Conservation (phyloP, 2,329 filamentous ascomycete genomes). For the Allantophomopsis lycopodina region DNA sequence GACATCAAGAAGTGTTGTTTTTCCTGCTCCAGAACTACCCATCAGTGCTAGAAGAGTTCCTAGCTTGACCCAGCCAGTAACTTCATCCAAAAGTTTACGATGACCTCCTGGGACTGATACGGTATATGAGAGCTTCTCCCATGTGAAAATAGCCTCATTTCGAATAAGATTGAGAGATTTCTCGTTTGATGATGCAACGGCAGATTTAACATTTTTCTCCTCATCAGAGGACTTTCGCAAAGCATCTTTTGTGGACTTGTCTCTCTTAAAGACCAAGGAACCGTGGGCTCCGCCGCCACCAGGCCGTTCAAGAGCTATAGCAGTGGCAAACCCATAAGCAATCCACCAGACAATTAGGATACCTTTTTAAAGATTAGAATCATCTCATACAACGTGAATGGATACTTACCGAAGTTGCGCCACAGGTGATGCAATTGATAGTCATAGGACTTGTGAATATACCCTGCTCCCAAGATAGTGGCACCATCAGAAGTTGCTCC, state of each 20-base stretch:
- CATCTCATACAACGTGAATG: neutral
- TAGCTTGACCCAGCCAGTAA: slow-evolving; percentile 67
- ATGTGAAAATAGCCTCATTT: slow-evolving; percentile 55
- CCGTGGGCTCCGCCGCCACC: neutral
- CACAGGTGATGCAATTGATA: slow-evolving; percentile 46
- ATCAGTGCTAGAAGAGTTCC: slow-evolving; percentile 53
- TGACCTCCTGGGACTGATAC: slow-evolving; percentile 43
- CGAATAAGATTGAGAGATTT: slow-evolving; percentile 28
- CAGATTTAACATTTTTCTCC: slow-evolving; percentile 13
- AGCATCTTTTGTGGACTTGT: slow-evolving; percentile 41
- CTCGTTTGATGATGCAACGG: slow-evolving; percentile 7
- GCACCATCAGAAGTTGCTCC: slow-evolving; percentile 38
- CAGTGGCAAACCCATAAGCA: slow-evolving; percentile 29
- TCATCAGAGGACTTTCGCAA: slow-evolving; percentile 45
- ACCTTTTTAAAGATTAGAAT: slow-evolving; percentile 11
- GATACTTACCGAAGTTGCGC: slow-evolving; percentile 46
- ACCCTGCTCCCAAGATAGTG: slow-evolving; percentile 40
- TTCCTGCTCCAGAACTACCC: slow-evolving; percentile 51
- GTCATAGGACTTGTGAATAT: slow-evolving; percentile 34
- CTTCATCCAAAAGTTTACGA: slow-evolving; percentile 58
- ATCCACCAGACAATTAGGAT: slow-evolving; percentile 34
- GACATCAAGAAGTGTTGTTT: slow-evolving; percentile 74
- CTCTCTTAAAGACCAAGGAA: slow-evolving; percentile 46
- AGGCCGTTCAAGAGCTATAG: slow-evolving; percentile 24
- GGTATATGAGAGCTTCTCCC: slow-evolving; percentile 53